Base-by-base conservation (phyloP, 169 alveolate species). In the Cryptosporidium tyzzeri region DNA sequence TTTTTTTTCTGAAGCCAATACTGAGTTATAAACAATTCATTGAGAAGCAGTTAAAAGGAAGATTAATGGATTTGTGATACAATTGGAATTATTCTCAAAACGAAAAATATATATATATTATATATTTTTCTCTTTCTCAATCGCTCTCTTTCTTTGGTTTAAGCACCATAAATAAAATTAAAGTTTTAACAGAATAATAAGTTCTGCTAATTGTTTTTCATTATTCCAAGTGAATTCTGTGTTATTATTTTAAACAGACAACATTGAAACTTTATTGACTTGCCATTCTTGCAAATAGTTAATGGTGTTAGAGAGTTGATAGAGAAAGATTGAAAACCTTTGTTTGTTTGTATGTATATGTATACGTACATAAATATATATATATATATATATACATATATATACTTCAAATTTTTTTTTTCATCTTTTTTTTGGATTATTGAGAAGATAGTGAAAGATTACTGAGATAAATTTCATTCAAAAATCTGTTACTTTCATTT, bases 51-150 rank as follows among this genome's bases (percentile, higher is more conserved):
- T 55, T n/a, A 26, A 55, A 53, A 23, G 35, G 67, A 55, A 55
- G 67, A 55, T 55, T 55, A n/a, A 55, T 55, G 67, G 37, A 55
- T 26, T 55, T 55, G 7, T 55, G 67, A 55, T 26, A 55, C 26
- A 21, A 26, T 26, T 55, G 67, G 67, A 55, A 23, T 16, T n/a
- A 21, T 26, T 55, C 7, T 9, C 35, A 10, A 55, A 29, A 55
- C 67, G 29, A 26, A 55, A 55, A 26, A 55, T 55, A 55, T 55
- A 55, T 55, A 55, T 23, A 55, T 55, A 55, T 55, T 26, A 48
- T 55, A 55, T 55, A 26, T 55, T 23, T 55, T 55, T 55, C 67
- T 55, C 67, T 26, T 26, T n/a, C 67, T 55, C 67, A 55, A n/a
- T 26, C 67, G n/a, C 67, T n/a, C 67, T 55, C 67, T 55, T 26